Evolutionary conservation across 2,329 filamentous ascomycete genomes (phyloP).

Genomic region (Aspergillus floridensis): DNA sequence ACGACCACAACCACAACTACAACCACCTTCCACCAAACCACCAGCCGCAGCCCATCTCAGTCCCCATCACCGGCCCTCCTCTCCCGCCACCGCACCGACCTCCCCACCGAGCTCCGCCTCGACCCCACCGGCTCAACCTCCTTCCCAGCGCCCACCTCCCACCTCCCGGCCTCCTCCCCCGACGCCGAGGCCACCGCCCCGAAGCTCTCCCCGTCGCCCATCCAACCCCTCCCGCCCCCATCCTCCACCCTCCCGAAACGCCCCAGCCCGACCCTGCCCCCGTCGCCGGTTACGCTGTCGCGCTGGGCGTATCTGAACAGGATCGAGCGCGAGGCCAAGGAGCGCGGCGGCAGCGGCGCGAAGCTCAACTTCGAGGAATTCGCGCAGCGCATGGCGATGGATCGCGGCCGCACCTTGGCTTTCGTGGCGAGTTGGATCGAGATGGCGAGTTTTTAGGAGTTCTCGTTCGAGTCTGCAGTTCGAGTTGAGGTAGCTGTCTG

Average conservation of each 20-base stretch:
- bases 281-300: conserved; percentile 38
- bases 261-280: conserved; percentile 17
- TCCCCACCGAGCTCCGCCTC: conserved; percentile 38
- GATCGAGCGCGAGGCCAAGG: conserved; percentile 66
- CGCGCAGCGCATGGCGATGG: conserved; percentile 67
- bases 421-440: conserved; percentile 93
- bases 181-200: conserved; percentile 36
- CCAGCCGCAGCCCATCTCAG: background rate
- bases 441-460: conserved; percentile 57
- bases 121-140: conserved; percentile 34
- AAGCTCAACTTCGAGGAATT: conserved; percentile 78
- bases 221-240: conserved; percentile 30
- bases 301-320: conserved; percentile 55
- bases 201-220: conserved; percentile 34
- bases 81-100: conserved; percentile 21
- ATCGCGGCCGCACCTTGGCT: conserved; percentile 66
- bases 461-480: background rate
- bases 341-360: conserved; percentile 71
- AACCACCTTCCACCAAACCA: background rate
- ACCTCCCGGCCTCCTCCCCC: conserved; percentile 26
- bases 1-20: background rate
- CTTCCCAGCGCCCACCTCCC: conserved; percentile 32
- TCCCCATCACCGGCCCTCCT: background rate
- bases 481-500: background rate
- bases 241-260: conserved; percentile 15